A percentile compares a stretch with the other conserved stretches of the same genome.
Evolutionary conservation across 495 filamentous ascomycete genomes (phyloP).

Genomic region (Penicillium daleae): DNA sequence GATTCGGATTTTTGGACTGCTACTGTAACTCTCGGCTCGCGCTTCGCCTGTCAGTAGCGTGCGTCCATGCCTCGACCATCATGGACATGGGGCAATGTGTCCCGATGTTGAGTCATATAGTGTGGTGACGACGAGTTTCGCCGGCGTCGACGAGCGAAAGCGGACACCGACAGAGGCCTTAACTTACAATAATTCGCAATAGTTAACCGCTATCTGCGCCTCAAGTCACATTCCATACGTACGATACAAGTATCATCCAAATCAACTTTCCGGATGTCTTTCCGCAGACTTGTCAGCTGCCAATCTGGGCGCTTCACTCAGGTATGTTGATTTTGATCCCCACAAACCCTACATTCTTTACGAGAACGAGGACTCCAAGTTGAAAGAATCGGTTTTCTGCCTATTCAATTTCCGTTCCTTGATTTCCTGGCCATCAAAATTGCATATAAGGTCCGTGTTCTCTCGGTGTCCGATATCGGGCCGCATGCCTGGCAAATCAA

Average conservation of each 20-base stretch:
- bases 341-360: not conserved
- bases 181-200: not conserved
- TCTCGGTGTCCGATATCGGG: conserved; percentile 1
- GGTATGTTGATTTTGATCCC: not conserved
- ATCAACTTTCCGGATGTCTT: not conserved
- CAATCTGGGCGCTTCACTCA: not conserved
- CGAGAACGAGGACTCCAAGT: not conserved
- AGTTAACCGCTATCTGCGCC: not conserved
- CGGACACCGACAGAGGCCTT: not conserved
- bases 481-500: not conserved
- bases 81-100: not conserved
- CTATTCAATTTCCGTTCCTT: not conserved
- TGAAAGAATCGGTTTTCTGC: no score
- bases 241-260: not conserved
- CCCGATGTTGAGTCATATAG: not conserved
- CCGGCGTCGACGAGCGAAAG: not conserved
- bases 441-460: not conserved
- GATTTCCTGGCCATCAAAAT: not conserved
- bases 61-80: no score
- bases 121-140: not conserved
- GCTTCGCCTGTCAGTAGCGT: no score
- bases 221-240: not conserved
- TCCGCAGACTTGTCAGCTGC: not conserved
- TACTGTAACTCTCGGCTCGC: no score
- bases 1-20: no score